phyloP scores from a whole-genome alignment of 176 grass and related monocot genomes.

The Triticum aestivum region IWGSC_CS_RefSeq_v2.1 NC_057795.1:524189653-524190152 shows the following conservation, averaged over 20 bases:
- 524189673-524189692: slow-evolving; percentile 66
- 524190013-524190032: slow-evolving; percentile 20
- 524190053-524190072: neutral
- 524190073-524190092: slow-evolving; percentile 6
- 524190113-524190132: slow-evolving; percentile 17
- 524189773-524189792: neutral
- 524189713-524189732: slow-evolving; percentile 38
- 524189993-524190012: slow-evolving; percentile 19
- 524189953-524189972: slow-evolving; percentile 14
- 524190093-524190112: slow-evolving; percentile 23
- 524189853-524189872: slow-evolving; percentile 10
- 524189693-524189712: slow-evolving; percentile 18
- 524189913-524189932: slow-evolving; percentile 22
- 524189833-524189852: slow-evolving; percentile 32
- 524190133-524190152: neutral
- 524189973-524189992: slow-evolving; percentile 25
- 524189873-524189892: slow-evolving; percentile 26
- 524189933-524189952: slow-evolving; percentile 10
- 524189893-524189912: slow-evolving; percentile 25
- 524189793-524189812: neutral
- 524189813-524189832: slow-evolving; percentile 35
- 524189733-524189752: slow-evolving; percentile 26
- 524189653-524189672: slow-evolving; percentile 81
- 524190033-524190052: slow-evolving; percentile 17
- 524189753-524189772: slow-evolving; percentile 39